Evolutionary conservation across 2,329 filamentous ascomycete genomes (phyloP).

Genomic region (Fusarium robinianum): DNA sequence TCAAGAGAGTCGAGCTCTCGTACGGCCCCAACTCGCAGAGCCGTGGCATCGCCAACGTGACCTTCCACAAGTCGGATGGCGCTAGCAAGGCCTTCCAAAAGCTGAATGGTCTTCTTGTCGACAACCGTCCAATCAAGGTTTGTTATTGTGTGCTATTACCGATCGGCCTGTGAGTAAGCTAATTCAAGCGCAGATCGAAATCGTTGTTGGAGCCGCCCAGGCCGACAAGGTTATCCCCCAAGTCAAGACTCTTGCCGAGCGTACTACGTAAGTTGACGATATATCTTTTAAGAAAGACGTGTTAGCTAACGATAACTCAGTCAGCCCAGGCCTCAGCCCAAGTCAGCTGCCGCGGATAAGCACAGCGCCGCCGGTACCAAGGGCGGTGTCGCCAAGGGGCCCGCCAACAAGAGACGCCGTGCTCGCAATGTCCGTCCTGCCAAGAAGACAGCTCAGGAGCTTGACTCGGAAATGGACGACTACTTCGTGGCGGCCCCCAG

Average conservation of each 20-base stretch:
- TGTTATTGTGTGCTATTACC: background rate
- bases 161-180: slow-evolving; percentile 30
- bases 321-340: slow-evolving; percentile 61
- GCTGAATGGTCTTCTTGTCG: slow-evolving; percentile 87
- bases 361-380: slow-evolving; percentile 56
- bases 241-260: slow-evolving; percentile 76
- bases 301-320: slow-evolving; percentile 31
- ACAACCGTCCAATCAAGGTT: slow-evolving; percentile 89
- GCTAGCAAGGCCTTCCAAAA: slow-evolving; percentile 83
- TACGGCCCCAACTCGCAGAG: slow-evolving; percentile 93
- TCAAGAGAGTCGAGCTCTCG: slow-evolving; percentile 88
- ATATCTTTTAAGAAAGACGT: background rate
- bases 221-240: slow-evolving; percentile 69
- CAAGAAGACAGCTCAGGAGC: slow-evolving; percentile 92
- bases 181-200: slow-evolving; percentile 82
- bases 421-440: slow-evolving; percentile 64
- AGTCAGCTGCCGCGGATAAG: slow-evolving; percentile 79
- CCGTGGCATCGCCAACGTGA: slow-evolving; percentile 89
- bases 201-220: slow-evolving; percentile 79
- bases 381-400: slow-evolving; percentile 50
- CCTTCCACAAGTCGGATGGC: slow-evolving; percentile 79
- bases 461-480: slow-evolving; percentile 97
- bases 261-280: slow-evolving; percentile 64
- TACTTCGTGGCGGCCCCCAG: slow-evolving; percentile 70
- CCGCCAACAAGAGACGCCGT: slow-evolving; percentile 58